These are phyloP conservation scores for Xylaria sp. DNA, from an alignment of 2,329 filamentous ascomycete species.

Conservation along the genomic window DNA sequence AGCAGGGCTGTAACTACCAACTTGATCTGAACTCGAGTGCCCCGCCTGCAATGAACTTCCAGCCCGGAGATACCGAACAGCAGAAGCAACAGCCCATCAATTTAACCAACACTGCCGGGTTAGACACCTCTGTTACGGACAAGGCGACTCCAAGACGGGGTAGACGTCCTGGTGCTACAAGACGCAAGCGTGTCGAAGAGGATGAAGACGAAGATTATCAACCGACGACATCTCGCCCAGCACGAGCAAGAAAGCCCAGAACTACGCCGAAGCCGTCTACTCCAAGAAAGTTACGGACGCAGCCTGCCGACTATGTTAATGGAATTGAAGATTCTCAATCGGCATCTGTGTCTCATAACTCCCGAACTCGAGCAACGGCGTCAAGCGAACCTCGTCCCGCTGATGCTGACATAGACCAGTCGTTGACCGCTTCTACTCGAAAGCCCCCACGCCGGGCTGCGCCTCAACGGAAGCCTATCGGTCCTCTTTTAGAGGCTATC, in stretches of 20 bases:
- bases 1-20: neutral
- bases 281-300: neutral
- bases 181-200: neutral
- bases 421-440: neutral
- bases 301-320: neutral
- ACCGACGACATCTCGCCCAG: neutral
- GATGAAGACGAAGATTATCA: slow-evolving; percentile 12
- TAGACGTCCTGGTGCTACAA: neutral
- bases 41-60: neutral
- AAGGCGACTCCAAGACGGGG: neutral
- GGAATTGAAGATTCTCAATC: neutral
- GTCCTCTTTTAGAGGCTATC: slow-evolving; percentile 6
- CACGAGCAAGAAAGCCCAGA: neutral
- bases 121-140: neutral
- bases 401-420: neutral
- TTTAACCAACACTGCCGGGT: no score
- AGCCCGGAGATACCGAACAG: neutral
- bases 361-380: neutral
- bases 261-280: neutral
- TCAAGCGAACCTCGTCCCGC: neutral
- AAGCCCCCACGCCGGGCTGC: neutral
- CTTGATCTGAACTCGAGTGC: no score
- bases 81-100: neutral
- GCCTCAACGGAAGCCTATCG: slow-evolving; percentile 1
- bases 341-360: neutral